Conservation (phyloP, 768 basidiomycete genomes). For the Kwoniella sp. region DNA sequence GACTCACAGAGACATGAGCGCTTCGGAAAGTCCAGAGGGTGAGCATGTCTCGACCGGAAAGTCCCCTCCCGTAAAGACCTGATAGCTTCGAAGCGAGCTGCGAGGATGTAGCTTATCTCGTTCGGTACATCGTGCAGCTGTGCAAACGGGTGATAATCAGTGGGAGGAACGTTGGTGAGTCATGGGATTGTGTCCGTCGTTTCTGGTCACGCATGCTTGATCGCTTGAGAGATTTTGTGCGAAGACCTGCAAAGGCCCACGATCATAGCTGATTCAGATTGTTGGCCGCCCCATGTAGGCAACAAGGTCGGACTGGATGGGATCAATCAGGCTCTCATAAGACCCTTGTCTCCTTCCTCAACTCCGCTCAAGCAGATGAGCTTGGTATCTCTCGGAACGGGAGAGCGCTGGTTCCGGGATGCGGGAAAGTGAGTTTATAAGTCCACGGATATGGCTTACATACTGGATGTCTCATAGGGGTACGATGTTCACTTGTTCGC, state of each 20-base stretch:
- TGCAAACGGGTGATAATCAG: not conserved
- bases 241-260: too few species aligned
- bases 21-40: too few species aligned
- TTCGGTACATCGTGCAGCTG: not conserved
- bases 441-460: too few species aligned
- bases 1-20: too few species aligned
- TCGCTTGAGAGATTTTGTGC: too few species aligned
- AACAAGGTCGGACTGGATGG: conserved; percentile 33
- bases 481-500: conserved; percentile 49
- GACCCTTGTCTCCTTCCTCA: conserved; percentile 13
- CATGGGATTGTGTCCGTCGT: not conserved
- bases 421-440: conserved; percentile 38
- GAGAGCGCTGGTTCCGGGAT: conserved; percentile 38
- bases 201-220: too few species aligned
- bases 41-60: too few species aligned
- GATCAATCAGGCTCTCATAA: conserved; percentile 35
- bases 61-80: too few species aligned
- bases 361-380: conserved; percentile 7
- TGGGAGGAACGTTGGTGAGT: conserved; percentile 39
- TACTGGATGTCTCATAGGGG: too few species aligned
- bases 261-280: not conserved
- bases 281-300: conserved; percentile 13
- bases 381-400: conserved; percentile 32
- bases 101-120: too few species aligned
- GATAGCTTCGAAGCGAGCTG: too few species aligned